These are phyloP conservation scores for Venturiaceae sp. DNA, from an alignment of 2,329 filamentous ascomycete genomes.

Conservation along the genomic window DNA sequence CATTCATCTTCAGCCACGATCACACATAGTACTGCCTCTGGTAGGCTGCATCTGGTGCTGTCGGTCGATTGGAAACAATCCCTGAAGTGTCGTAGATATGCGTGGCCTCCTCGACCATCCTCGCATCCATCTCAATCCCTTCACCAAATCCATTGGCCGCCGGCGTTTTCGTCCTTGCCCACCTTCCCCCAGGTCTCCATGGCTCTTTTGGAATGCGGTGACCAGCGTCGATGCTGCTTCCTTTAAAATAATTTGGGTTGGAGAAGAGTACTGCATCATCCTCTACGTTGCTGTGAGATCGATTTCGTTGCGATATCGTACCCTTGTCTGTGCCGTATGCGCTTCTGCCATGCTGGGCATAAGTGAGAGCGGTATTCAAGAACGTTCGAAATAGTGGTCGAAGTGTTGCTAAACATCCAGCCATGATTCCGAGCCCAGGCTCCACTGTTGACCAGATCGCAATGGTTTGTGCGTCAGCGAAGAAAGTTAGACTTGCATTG, in stretches of 20 bases:
- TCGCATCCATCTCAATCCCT: not conserved
- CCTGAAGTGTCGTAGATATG: not conserved
- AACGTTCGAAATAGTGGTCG: conserved; percentile 9
- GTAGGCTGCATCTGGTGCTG: not conserved
- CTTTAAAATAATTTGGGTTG: not conserved
- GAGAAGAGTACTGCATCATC: not conserved
- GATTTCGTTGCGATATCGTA: not conserved
- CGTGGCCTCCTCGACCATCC: not conserved
- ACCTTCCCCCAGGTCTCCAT: not conserved
- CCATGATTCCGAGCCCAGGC: conserved; percentile 8
- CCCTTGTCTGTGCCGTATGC: not conserved
- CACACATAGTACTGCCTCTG: not conserved
- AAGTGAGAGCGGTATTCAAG: not conserved
- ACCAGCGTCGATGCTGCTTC: not conserved
- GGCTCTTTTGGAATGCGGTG: not conserved
- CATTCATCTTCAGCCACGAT: not conserved
- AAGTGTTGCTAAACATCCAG: conserved; percentile 7
- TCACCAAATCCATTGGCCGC: not conserved
- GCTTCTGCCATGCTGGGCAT: not conserved
- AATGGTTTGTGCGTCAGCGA: not conserved
- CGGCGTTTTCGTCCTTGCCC: not conserved
- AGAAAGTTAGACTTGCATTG: not conserved
- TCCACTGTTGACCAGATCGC: conserved; percentile 9
- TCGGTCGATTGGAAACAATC: not conserved
- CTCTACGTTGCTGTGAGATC: not conserved